These are phyloP conservation scores for Hymenoscyphus repandus DNA, from an alignment of 2,329 filamentous ascomycete genomes.

Conservation along the genomic window DNA sequence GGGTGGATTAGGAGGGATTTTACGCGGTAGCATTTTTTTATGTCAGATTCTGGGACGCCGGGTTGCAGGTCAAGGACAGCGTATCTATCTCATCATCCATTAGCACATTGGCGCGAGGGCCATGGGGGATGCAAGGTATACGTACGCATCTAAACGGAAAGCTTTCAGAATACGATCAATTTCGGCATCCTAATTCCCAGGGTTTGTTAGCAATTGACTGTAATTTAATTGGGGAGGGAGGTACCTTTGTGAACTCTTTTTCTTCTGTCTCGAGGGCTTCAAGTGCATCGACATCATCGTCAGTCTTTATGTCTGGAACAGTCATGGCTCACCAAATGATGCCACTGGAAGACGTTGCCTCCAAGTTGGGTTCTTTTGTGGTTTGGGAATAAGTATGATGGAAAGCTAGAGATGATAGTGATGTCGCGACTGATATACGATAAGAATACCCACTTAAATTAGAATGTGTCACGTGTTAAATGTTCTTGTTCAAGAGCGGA, in stretches of 20 bases:
- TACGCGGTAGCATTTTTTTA: constrained; percentile 89
- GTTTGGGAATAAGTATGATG: too few relatives aligned
- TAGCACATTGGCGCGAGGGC: constrained; percentile 7
- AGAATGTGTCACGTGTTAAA: too few relatives aligned
- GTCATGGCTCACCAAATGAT: constrained; percentile 29
- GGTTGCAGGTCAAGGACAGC: constrained; percentile 93
- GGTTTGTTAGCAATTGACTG: neutral
- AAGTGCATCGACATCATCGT: constrained; percentile 67
- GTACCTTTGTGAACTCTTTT: constrained; percentile 85
- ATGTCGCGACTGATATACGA: too few relatives aligned
- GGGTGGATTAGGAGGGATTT: constrained; percentile 99
- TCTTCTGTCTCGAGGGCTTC: constrained; percentile 77
- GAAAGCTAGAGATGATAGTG: too few relatives aligned
- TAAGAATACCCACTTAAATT: too few relatives aligned
- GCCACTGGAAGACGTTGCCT: constrained; percentile 12
- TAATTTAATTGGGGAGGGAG: constrained; percentile 15
- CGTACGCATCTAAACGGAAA: constrained; percentile 72
- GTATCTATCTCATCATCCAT: constrained; percentile 53
- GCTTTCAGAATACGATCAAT: constrained; percentile 91
- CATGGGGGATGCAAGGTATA: constrained; percentile 10
- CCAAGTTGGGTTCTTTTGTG: neutral
- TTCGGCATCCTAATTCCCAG: constrained; percentile 68
- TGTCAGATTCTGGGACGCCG: constrained; percentile 91
- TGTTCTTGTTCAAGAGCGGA: too few relatives aligned
- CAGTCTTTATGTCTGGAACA: constrained; percentile 27